A percentile compares a stretch with the other conserved stretches of the same genome.
phyloP scores from a whole-genome alignment of 2,329 filamentous ascomycete genomes.

The Chaetomium olivaceum region DNA sequence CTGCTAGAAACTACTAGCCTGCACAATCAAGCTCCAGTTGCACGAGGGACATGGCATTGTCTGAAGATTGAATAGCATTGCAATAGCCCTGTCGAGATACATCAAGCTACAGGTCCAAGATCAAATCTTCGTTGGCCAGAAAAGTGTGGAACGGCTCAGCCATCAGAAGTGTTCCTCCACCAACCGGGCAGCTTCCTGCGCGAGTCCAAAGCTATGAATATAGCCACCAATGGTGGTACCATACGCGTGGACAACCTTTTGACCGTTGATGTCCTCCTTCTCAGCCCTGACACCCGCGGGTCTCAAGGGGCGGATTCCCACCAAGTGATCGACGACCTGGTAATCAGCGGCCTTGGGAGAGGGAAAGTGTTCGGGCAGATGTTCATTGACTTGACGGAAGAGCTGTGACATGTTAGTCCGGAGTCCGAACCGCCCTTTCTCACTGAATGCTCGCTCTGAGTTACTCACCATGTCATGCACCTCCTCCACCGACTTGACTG shows the following conservation, averaged over 20 bases:
- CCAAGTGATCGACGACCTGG: conserved; percentile 19
- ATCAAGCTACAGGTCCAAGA: background rate
- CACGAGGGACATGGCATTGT: background rate
- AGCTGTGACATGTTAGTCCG: conserved; percentile 10
- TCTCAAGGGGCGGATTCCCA: conserved; percentile 23
- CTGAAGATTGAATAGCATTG: background rate
- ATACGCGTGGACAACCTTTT: conserved; percentile 29
- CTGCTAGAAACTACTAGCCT: background rate
- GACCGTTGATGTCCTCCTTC: conserved; percentile 22
- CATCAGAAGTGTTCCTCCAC: conserved; percentile 13
- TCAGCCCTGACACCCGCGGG: conserved; percentile 22
- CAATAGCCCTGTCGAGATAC: background rate
- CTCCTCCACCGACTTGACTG: background rate
- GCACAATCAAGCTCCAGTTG: background rate
- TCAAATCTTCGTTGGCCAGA: background rate
- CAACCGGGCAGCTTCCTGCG: conserved; percentile 13
- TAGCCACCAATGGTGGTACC: conserved; percentile 31
- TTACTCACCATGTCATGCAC: conserved; percentile 19
- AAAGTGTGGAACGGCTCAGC: background rate
- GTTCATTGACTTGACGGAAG: conserved; percentile 18
- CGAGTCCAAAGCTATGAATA: conserved; percentile 31
- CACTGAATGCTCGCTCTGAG: background rate
- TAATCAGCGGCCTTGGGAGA: conserved; percentile 21
- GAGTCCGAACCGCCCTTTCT: too few relatives aligned
- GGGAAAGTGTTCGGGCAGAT: conserved; percentile 25